phyloP scores from a whole-genome alignment of 78 protist genomes.

The Cavenderia fasciculata region DNA sequence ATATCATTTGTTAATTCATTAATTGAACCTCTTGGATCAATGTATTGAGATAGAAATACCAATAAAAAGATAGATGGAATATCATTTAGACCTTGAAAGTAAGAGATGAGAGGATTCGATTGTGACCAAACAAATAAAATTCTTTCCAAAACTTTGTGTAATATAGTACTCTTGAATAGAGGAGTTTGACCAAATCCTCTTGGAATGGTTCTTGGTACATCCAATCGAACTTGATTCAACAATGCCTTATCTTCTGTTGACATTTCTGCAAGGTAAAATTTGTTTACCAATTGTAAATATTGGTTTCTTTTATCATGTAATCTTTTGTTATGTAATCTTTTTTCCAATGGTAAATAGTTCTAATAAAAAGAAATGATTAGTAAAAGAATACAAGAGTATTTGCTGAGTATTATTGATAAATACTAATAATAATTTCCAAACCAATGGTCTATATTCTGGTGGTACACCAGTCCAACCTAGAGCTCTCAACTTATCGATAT shows the following conservation, averaged over 20 bases:
- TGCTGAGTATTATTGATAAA: neutral
- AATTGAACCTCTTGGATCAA: too few relatives aligned
- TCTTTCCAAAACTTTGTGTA: constrained; percentile 53
- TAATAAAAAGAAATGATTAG: neutral
- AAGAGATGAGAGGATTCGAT: constrained; percentile 52
- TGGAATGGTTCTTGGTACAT: constrained; percentile 78
- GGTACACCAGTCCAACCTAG: constrained; percentile 64
- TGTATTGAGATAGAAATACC: constrained; percentile 56
- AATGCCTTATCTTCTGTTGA: constrained; percentile 23
- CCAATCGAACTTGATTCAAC: constrained; percentile 63
- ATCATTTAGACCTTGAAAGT: constrained; percentile 75
- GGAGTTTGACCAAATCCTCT: constrained; percentile 54
- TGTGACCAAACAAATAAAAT: constrained; percentile 69
- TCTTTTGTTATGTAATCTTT: constrained; percentile 22
- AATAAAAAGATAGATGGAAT: constrained; percentile 66
- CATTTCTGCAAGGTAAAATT: constrained; percentile 19
- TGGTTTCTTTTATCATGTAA: constrained; percentile 49
- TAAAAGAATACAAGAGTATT: neutral
- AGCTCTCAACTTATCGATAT: constrained; percentile 21
- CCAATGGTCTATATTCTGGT: constrained; percentile 51
- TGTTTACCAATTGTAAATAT: constrained; percentile 55
- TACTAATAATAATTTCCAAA: constrained; percentile 60
- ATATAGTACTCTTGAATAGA: constrained; percentile 19
- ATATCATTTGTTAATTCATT: constrained; percentile 39
- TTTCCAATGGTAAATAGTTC: constrained; percentile 68